Percentiles rank a stretch among this genome's conserved stretches.
phyloP scores from a whole-genome alignment of 108 stramenopile species.

The Seminavis robusta region DNA sequence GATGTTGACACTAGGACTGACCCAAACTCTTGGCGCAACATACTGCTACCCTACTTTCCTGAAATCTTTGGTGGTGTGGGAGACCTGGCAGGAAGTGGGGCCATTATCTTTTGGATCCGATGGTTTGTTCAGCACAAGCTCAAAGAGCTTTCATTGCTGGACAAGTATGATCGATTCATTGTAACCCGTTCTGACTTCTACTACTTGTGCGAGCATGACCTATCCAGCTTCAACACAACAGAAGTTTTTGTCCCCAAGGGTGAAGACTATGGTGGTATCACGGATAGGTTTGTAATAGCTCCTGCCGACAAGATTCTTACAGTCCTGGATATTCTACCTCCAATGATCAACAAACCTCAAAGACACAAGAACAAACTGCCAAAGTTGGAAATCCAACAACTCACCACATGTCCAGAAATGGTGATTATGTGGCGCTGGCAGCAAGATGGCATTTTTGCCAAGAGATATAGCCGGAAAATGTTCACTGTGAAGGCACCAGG shows the following conservation, averaged over 20 bases:
- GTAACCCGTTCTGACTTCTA: conserved; percentile 46
- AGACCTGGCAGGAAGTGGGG: conserved; percentile 17
- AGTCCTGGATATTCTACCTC: conserved; percentile 27
- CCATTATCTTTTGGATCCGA: conserved; percentile 40
- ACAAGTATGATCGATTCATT: conserved; percentile 42
- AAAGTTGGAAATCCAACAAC: too few species aligned
- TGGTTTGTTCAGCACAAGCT: conserved; percentile 29
- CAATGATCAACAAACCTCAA: conserved; percentile 7
- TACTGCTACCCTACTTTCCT: background rate
- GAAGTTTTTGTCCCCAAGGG: conserved; percentile 35
- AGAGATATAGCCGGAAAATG: too few species aligned
- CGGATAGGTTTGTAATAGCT: conserved; percentile 31
- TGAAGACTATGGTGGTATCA: conserved; percentile 29
- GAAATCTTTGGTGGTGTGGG: conserved; percentile 23
- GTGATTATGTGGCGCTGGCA: too few species aligned
- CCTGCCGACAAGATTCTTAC: conserved; percentile 7
- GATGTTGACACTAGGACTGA: too few species aligned
- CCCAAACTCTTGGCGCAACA: conserved; percentile 23
- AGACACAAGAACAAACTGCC: too few species aligned
- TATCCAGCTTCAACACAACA: conserved; percentile 11
- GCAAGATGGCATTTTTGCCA: too few species aligned
- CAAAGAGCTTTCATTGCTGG: background rate
- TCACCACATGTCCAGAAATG: too few species aligned
- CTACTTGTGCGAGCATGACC: conserved; percentile 34
- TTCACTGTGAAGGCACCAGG: too few species aligned